Evolutionary conservation across 805 yeast genomes (phyloP).

Genomic region (Starmerella asiatica): DNA sequence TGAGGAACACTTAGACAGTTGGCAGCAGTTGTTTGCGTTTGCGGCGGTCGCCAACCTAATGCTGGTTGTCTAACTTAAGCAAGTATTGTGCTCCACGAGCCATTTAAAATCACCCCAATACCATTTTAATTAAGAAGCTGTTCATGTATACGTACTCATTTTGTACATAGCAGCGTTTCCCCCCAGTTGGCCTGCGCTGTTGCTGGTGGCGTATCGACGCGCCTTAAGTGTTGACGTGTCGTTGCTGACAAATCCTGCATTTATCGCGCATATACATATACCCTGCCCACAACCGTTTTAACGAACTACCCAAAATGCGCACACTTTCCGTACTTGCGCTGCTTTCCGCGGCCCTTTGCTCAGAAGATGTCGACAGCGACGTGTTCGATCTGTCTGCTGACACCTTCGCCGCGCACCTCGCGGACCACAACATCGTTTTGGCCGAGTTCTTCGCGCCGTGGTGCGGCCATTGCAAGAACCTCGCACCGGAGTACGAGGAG

Average conservation of each 20-base stretch:
- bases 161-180: too few relatives aligned
- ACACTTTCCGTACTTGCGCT: slow-evolving; percentile 31
- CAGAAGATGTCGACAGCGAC: slow-evolving; percentile 55
- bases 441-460: slow-evolving; percentile 94
- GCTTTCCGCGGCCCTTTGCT: slow-evolving; percentile 37
- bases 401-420: slow-evolving; percentile 51
- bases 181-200: not conserved
- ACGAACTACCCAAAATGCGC: slow-evolving; percentile 22
- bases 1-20: too few relatives aligned
- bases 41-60: too few relatives aligned
- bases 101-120: too few relatives aligned
- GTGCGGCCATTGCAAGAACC: slow-evolving; percentile 77
- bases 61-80: too few relatives aligned
- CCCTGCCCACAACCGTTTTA: not conserved
- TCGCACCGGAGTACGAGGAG: slow-evolving; percentile 28
- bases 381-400: slow-evolving; percentile 66
- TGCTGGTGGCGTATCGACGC: too few relatives aligned
- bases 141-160: too few relatives aligned
- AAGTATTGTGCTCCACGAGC: too few relatives aligned
- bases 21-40: too few relatives aligned
- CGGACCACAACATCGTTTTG: slow-evolving; percentile 60
- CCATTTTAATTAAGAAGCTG: too few relatives aligned
- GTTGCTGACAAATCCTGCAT: slow-evolving; percentile 3
- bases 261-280: not conserved
- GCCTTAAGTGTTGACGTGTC: slow-evolving; percentile 19